Evolutionary conservation across 2,329 filamentous ascomycete species (phyloP).

Genomic region (Helotiales sp.): DNA sequence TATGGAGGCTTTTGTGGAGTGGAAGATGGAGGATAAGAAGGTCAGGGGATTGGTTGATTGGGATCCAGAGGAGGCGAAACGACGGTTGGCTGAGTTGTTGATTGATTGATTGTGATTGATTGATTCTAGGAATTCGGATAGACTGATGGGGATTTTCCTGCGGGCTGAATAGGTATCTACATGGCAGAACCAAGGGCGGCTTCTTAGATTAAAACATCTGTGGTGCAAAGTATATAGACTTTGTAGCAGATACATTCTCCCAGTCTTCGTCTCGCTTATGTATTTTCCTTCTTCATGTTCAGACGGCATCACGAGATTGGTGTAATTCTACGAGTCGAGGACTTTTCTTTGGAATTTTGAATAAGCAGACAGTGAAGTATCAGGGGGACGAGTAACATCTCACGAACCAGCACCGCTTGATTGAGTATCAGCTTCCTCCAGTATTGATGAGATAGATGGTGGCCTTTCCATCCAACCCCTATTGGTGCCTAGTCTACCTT

Average conservation of each 20-base stretch:
- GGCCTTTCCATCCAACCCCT: constrained; percentile 21
- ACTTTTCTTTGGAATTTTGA: constrained; percentile 30
- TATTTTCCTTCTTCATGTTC: constrained; percentile 21
- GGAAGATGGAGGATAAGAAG: constrained; percentile 42
- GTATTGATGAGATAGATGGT: constrained; percentile 25
- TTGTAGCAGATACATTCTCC: constrained; percentile 3
- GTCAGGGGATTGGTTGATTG: constrained; percentile 26
- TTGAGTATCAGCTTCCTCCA: constrained; percentile 26
- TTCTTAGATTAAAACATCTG: no score
- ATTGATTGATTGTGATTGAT: no score
- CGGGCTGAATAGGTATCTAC: no score
- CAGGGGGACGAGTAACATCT: constrained; percentile 29
- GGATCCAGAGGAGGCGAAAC: constrained; percentile 15
- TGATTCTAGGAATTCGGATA: neutral
- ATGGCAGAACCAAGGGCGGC: no score
- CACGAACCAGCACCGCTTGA: constrained; percentile 29
- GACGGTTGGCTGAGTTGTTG: constrained; percentile 14
- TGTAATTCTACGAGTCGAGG: constrained; percentile 23
- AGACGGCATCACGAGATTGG: constrained; percentile 20
- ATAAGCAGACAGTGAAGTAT: constrained; percentile 29
- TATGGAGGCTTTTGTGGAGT: constrained; percentile 38
- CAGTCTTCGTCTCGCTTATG: constrained; percentile 8
- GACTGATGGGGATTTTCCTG: no score
- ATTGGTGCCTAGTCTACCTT: no score
- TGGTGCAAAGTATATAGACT: no score